Conservation (phyloP, 768 basidiomycete genomes). For the Flagelloscypha sp. region DNA sequence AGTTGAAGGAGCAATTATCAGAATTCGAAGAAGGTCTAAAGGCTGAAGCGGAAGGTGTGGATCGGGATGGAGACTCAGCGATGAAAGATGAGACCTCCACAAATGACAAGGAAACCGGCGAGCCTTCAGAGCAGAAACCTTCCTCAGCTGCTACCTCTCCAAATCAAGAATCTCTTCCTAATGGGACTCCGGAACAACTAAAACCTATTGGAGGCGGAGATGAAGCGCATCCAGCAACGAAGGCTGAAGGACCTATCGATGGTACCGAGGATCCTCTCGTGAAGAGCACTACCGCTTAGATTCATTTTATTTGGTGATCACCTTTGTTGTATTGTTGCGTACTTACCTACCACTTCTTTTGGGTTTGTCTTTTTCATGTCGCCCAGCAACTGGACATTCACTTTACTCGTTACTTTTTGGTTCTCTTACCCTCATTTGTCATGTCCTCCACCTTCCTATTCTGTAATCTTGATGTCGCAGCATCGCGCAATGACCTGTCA, state of each 20-base stretch:
- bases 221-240: conserved; percentile 41
- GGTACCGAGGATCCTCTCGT: conserved; percentile 54
- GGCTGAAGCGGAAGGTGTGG: conserved; percentile 13
- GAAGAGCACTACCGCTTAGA: conserved; percentile 13
- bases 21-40: conserved; percentile 49
- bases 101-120: conserved; percentile 18
- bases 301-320: not conserved
- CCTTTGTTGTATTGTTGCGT: conserved; percentile 1
- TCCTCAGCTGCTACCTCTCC: conserved; percentile 14
- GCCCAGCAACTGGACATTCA: too few relatives aligned
- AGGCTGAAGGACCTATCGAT: conserved; percentile 59
- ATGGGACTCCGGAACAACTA: conserved; percentile 46
- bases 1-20: conserved; percentile 52
- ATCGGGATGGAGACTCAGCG: conserved; percentile 27
- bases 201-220: conserved; percentile 45
- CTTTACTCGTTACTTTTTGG: too few relatives aligned
- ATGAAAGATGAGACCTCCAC: conserved; percentile 27
- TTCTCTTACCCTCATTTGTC: too few relatives aligned
- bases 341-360: not conserved
- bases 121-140: conserved; percentile 13
- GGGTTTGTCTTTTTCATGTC: too few relatives aligned
- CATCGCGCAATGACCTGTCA: not conserved
- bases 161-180: conserved; percentile 30
- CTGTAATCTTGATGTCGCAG: conserved; percentile 4
- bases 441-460: not conserved